phyloP scores from a whole-genome alignment of 2,329 filamentous ascomycete genomes.

The Trichoderma polysporum region DNA sequence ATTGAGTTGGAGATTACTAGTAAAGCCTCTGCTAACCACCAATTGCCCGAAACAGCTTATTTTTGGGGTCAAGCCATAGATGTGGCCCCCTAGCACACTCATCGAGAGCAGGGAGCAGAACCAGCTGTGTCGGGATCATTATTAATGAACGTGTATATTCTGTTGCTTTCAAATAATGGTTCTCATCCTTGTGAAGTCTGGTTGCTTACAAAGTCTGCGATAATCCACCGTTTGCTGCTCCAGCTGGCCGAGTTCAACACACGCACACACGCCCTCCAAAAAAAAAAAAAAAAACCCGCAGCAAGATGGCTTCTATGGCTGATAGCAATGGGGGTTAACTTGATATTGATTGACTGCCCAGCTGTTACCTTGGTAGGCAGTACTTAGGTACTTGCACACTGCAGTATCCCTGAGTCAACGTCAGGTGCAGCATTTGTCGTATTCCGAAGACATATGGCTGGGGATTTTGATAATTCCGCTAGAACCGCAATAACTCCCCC shows the following conservation, averaged over 20 bases:
- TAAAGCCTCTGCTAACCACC: not conserved
- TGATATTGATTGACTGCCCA: not conserved
- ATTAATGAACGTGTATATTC: not conserved
- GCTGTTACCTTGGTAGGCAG: not conserved
- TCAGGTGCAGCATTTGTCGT: not conserved
- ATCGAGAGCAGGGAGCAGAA: not conserved
- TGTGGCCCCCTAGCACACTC: not conserved
- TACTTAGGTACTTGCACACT: not conserved
- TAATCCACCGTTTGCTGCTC: not conserved
- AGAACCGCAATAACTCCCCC: not conserved
- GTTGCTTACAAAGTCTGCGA: not conserved
- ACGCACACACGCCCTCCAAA: too few species aligned
- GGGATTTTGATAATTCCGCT: conserved; percentile 14
- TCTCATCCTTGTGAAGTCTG: not conserved
- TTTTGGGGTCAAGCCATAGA: not conserved
- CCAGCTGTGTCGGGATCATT: not conserved
- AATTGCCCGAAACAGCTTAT: conserved; percentile 1
- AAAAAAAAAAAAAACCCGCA: not conserved
- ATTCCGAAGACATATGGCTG: not conserved
- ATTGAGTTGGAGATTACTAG: conserved; percentile 1
- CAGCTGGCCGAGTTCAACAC: not conserved
- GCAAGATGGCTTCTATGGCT: not conserved
- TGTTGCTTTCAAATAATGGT: not conserved
- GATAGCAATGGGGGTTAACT: not conserved
- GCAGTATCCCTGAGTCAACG: not conserved